Evolutionary conservation across 805 yeast species (phyloP), one percentile per base, ranked within the genome.

Genomic region (Starmerella asiatica): DNA sequence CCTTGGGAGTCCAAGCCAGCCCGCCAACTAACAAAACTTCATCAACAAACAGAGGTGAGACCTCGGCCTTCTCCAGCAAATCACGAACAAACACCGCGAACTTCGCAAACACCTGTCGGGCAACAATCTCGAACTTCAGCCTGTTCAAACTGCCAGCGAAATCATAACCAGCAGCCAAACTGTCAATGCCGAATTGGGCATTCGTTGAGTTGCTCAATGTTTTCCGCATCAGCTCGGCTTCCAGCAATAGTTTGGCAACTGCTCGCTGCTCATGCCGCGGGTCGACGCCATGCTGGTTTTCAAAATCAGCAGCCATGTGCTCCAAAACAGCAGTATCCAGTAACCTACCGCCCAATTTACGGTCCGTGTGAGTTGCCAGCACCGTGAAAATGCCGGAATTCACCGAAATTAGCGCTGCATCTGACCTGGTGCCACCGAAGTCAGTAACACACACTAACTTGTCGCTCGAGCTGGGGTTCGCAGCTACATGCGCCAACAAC

Each of bases 21-120:
- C 98, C 98, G 64, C 98, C 98, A 46, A 75, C 88, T 46, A 91
- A 76, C 50, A 91, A 64, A 37, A 91, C 91, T 61, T 86, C 94
- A 59, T 85, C 91, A 48, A 91, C 71, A 56, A 85, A 94, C 55
- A 86, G 70, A 32, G 75, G 69, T 51, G 86, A 94, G 50, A 84
- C 67, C 41, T 76, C 78, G 38, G 97, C 94, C 69, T 85, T 85
- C 50, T 66, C 61, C 47, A 91, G 78, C 38, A 73, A 76, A 42
- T 68, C 63, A 56, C 78, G 83, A 40, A 83, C 79, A 56, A 91
- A 88, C 11, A 70, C 65, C 46, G 79, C 65, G 75, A 85, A 79
- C 60, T 79, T 73, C 49, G 75, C 64, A 54, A 88, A 73, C 23
- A 79, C 85, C 49, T 72, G 67, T 66, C 91, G 77, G 37, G 84